Conservation (phyloP, 148 eudicot genomes). For the Rhododendron griersonianum region DNA sequence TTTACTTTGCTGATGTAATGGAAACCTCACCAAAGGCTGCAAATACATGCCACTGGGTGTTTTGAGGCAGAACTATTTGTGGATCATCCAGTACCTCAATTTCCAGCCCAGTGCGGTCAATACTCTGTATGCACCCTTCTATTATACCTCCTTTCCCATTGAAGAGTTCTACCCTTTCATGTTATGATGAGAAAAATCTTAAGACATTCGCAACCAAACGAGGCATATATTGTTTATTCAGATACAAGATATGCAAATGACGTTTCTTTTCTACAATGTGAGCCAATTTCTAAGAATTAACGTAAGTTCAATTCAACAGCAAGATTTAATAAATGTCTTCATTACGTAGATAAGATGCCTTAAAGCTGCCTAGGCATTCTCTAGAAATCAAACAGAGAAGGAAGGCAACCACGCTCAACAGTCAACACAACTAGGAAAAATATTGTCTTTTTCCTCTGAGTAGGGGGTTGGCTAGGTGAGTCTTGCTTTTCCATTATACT, state of each 20-base stretch:
- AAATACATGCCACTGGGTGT: constrained; percentile 83
- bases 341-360: not conserved
- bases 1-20: not conserved
- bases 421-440: too few relatives aligned
- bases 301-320: not conserved
- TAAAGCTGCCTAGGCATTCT: not conserved
- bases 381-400: not conserved
- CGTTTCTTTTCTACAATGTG: too few relatives aligned
- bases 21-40: constrained; percentile 78
- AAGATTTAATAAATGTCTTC: not conserved
- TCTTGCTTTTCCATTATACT: not conserved
- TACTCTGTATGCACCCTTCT: constrained; percentile 67
- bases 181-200: constrained; percentile 16
- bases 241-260: not conserved
- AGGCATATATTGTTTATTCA: not conserved
- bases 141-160: constrained; percentile 88
- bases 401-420: not conserved
- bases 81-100: constrained; percentile 60
- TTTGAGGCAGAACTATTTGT: constrained; percentile 38
- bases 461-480: not conserved
- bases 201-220: not conserved
- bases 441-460: not conserved
- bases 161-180: constrained; percentile 93
- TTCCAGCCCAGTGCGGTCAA: constrained; percentile 78
- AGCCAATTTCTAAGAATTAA: not conserved